A percentile compares a stretch with the other conserved stretches of the same genome.
phyloP scores from a whole-genome alignment of 1,284 basidiomycete genomes.

The Volvariella volvacea region DNA sequence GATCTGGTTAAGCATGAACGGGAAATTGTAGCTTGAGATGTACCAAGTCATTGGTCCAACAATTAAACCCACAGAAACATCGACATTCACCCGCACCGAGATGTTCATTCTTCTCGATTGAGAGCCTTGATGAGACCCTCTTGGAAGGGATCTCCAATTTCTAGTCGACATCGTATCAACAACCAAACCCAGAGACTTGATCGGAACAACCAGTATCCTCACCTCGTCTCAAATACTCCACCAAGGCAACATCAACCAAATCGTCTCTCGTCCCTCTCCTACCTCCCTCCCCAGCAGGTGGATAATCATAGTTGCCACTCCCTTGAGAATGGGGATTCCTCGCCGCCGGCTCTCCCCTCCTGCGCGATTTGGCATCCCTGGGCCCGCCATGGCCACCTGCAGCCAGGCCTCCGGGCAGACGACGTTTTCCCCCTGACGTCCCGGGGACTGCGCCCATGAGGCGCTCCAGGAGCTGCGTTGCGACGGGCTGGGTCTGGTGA shows the following conservation, averaged over 20 bases:
- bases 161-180: conserved; percentile 14
- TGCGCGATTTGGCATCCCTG: conserved; percentile 32
- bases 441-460: conserved; percentile 23
- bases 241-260: conserved; percentile 26
- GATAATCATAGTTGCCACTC: conserved; percentile 16
- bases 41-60: no score
- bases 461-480: conserved; percentile 21
- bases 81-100: no score
- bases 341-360: conserved; percentile 26
- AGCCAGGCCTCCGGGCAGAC: conserved; percentile 25
- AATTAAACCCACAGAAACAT: no score
- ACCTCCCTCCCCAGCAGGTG: conserved; percentile 19
- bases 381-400: conserved; percentile 4
- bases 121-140: conserved; percentile 18
- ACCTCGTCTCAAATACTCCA: conserved; percentile 36
- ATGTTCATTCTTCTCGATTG: not conserved
- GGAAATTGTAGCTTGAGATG: no score
- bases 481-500: conserved; percentile 8
- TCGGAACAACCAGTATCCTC: conserved; percentile 1
- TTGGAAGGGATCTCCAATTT: conserved; percentile 38
- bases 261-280: conserved; percentile 29
- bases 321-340: conserved; percentile 11
- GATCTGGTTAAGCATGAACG: no score
- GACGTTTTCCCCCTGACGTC: conserved; percentile 24
- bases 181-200: not conserved